Percentiles rank a stretch among this genome's conserved stretches.
phyloP scores from a whole-genome alignment of 2,329 filamentous ascomycete species.

The Pseudocercospora ulei region DNA sequence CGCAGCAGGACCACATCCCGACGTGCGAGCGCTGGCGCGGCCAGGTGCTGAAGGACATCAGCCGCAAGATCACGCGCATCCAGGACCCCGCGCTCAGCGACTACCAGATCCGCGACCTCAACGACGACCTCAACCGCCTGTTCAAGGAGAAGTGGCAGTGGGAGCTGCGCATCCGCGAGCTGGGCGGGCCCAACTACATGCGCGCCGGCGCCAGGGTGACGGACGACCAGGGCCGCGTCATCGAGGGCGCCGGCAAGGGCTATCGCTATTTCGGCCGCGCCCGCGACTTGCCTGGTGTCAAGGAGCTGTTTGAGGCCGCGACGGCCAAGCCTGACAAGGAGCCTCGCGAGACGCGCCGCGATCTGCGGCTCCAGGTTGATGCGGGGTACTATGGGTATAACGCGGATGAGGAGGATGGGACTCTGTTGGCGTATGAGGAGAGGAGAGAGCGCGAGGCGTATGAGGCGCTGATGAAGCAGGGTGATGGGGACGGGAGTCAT shows the following conservation, averaged over 20 bases:
- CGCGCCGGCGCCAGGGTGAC: constrained; percentile 48
- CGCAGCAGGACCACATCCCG: constrained; percentile 71
- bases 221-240: constrained; percentile 49
- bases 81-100: constrained; percentile 86
- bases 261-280: constrained; percentile 93
- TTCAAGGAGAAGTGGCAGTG: constrained; percentile 99
- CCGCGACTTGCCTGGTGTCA: constrained; percentile 81
- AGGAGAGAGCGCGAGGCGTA: constrained; percentile 73
- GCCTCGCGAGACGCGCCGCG: constrained; percentile 57
- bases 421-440: constrained; percentile 67
- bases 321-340: constrained; percentile 46
- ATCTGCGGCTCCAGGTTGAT: constrained; percentile 68
- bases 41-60: constrained; percentile 93
- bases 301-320: constrained; percentile 85
- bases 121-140: constrained; percentile 98
- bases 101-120: constrained; percentile 94
- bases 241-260: constrained; percentile 65
- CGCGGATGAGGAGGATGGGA: constrained; percentile 79
- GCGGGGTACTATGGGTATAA: constrained; percentile 95
- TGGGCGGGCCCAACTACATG: constrained; percentile 98
- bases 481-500: constrained; percentile 29
- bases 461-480: constrained; percentile 53
- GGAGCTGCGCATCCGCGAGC: constrained; percentile 90
- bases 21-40: constrained; percentile 96
- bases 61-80: constrained; percentile 90